phyloP scores from a whole-genome alignment of 768 basidiomycete genomes.

The Nevesoporus exiguus region DNA sequence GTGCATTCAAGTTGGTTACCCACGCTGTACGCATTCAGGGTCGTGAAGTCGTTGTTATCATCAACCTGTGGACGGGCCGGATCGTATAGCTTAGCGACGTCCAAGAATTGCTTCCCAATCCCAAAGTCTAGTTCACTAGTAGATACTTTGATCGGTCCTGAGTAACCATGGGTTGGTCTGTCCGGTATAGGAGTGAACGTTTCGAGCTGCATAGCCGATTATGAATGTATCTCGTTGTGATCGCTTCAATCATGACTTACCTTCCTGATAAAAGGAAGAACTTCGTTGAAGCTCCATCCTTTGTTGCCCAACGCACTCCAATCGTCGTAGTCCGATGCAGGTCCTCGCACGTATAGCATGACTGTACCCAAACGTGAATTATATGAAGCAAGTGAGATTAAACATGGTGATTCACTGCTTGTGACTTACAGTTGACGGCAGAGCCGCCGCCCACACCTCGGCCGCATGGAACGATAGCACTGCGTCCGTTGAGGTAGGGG shows the following conservation, averaged over 20 bases:
- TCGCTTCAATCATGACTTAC: slow-evolving; percentile 26
- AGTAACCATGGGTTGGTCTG: slow-evolving; percentile 37
- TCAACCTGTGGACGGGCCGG: slow-evolving; percentile 40
- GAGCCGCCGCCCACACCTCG: too few relatives aligned
- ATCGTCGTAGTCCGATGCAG: slow-evolving; percentile 62
- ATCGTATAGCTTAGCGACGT: slow-evolving; percentile 46
- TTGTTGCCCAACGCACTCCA: slow-evolving; percentile 51
- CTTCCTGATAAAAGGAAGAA: slow-evolving; percentile 59
- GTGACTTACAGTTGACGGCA: too few relatives aligned
- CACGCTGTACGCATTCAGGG: slow-evolving; percentile 23
- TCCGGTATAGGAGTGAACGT: slow-evolving; percentile 32
- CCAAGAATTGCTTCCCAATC: slow-evolving; percentile 42
- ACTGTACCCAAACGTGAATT: slow-evolving; percentile 21
- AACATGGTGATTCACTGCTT: too few relatives aligned
- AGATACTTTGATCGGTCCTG: slow-evolving; percentile 31
- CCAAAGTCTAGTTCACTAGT: not conserved
- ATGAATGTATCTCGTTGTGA: slow-evolving; percentile 23
- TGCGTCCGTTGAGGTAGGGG: too few relatives aligned
- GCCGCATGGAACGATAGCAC: too few relatives aligned
- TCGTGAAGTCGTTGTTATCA: slow-evolving; percentile 46
- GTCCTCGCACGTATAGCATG: slow-evolving; percentile 53
- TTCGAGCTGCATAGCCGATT: slow-evolving; percentile 41
- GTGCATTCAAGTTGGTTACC: slow-evolving; percentile 1
- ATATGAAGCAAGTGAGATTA: too few relatives aligned
- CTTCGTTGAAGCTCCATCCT: slow-evolving; percentile 56